phyloP scores from a whole-genome alignment of 345 rosid species.

The Eucalyptus victrix region DNA sequence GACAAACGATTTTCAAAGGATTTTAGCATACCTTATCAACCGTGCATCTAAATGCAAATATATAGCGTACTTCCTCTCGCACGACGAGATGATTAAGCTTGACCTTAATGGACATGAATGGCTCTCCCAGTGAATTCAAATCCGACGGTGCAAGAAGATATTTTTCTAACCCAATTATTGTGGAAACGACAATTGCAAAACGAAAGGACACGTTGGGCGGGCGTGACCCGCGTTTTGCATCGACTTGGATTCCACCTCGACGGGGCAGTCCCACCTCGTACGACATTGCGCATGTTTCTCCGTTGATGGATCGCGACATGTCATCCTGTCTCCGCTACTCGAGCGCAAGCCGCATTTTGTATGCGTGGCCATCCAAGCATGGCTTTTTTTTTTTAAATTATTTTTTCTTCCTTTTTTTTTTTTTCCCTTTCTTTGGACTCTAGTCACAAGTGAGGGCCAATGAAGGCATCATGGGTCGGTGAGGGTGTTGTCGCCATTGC shows the following conservation, averaged over 20 bases:
- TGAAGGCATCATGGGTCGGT: no score
- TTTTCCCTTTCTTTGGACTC: no score
- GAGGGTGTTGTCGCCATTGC: no score
- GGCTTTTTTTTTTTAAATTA: no score
- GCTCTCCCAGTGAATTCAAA: background rate
- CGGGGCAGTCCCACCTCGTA: background rate
- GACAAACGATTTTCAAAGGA: background rate
- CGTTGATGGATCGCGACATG: background rate
- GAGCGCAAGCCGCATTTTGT: background rate
- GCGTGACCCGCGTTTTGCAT: background rate
- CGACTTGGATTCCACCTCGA: background rate
- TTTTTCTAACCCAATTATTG: background rate
- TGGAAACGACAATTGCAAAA: background rate
- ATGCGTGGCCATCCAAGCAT: background rate
- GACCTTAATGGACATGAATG: background rate
- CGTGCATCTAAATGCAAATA: background rate
- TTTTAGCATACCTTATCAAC: background rate
- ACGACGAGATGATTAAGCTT: background rate
- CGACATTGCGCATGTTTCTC: background rate
- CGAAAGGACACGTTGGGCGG: background rate
- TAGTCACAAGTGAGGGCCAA: no score
- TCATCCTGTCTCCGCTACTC: background rate
- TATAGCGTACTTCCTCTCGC: background rate
- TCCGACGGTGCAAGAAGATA: background rate
- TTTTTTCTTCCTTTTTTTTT: no score